Base-by-base conservation (phyloP, 345 rosid species). In the Aquilaria malaccensis region DNA sequence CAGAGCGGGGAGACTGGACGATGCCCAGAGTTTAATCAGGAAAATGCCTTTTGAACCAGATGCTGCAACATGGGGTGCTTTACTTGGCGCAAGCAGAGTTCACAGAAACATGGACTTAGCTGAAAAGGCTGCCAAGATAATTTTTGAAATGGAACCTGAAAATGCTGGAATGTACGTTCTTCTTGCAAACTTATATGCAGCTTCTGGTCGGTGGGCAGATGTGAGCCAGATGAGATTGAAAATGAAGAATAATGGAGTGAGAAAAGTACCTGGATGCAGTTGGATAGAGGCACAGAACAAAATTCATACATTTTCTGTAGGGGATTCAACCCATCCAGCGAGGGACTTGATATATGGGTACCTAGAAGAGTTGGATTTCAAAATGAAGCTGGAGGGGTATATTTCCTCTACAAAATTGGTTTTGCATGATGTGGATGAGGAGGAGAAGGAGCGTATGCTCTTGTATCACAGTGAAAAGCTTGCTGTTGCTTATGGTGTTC, bases 21-120 rank as follows among this genome's bases (percentile, higher is more conserved):
- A 86, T 69, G 89, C 89, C 50, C 80, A 75, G 51, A 75, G 56
- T 71, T 66, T 86, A 37, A 78, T 86, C 69, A 78, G 68, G 54
- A 65, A 50, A 56, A 86, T 86, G 87, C 87, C 89, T 48, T 81
- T 80, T 60, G 69, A 78, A 66, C 84, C 93, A 71, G 89, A 83
- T 58, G 93, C 82, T 47, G 81, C 89, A 61, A 80, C 85, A 33
- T 86, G 89, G 93, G 93, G 93, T 59, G 85, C 93, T 66, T 78
- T 86, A 65, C 89, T 86, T 2, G 93, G 85, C 60, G 93, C 93
- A 68, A 80, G 93, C 81, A 75, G 84, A 74, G 76, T 81, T 33
- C 85, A 86, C 66, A 82, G 85, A 62, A 73, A 86, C 57, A 83
- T 79, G 45, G 77, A 78, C 66, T 63, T 83, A 69, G 89, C 81